Evolutionary conservation across 768 basidiomycete species (phyloP), one percentile per base, ranked within the genome.

Genomic region (Leccinum barrowsii): DNA sequence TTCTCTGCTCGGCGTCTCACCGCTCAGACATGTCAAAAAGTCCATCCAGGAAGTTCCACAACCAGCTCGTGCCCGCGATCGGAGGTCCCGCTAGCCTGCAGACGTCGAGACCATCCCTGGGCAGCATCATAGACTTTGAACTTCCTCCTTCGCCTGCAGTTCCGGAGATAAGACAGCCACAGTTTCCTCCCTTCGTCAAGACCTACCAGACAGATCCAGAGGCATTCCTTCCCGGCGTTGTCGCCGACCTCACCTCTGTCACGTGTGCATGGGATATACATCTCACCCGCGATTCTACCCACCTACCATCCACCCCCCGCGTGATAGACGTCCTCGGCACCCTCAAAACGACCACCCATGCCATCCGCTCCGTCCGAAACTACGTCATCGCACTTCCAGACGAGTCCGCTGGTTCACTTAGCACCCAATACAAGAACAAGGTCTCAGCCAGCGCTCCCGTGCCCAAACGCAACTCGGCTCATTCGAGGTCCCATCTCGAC

Each of bases 351-450:
- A 94, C 93, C 0, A 93, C 92, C 7, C 82, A 80, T 42, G 85
- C 90, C 4, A 85, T 97, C 50, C 85, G 94, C 34, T 86, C 87
- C 13, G 88, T 92, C 32, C 82, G 93, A 12, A 91, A 91, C 69
- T 94, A 94, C 70, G 75, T 94, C 19, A 76, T 94, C 32, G 85
- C 89, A 0, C 82, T 94, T 13, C 92, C 92, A 0, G 86, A 92
- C 66, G 89, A 92, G 57, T 82, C 80, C 2, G 76, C 83, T 15
- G 82, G 77, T 8, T 79, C 82, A 2, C 78, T 81, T 66, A 79
- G 78, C 40, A 76, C 78, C 49, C 76, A 86, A 22, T 90, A 85
- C 72, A 80, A 86, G 37, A 82, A 81, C 49, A 80, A 77, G 22
- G 76, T 68, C 72, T 52, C 77, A 78, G 51, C 72, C 61, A 58